These are phyloP conservation scores for Saccharum spontaneum DNA, from an alignment of 176 grass and related monocot species.

Conservation along the genomic window DNA sequence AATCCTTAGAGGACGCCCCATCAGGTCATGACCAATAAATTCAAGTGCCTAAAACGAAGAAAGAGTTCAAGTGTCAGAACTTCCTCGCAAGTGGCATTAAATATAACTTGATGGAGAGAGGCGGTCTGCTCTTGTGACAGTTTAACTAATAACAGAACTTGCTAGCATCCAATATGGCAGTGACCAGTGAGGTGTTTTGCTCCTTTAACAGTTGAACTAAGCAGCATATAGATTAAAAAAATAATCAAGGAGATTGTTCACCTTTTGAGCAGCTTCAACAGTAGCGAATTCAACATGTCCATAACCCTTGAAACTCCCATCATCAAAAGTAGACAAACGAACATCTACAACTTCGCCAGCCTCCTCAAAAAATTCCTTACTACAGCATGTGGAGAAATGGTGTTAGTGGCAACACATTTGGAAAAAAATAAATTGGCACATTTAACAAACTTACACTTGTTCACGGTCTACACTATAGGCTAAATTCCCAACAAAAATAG, in stretches of 20 bases:
- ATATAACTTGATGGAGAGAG: not conserved
- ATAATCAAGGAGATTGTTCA: slow-evolving; percentile 7
- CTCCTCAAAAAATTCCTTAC: slow-evolving; percentile 65
- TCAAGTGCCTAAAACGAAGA: slow-evolving; percentile 49
- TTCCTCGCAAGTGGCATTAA: not conserved
- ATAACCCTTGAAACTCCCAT: slow-evolving; percentile 60
- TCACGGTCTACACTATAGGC: slow-evolving; percentile 42
- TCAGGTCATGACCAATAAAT: slow-evolving; percentile 49
- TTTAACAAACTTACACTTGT: slow-evolving; percentile 57
- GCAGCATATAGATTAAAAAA: not conserved
- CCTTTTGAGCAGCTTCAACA: slow-evolving; percentile 66
- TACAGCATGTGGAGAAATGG: slow-evolving; percentile 21
- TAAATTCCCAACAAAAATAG: slow-evolving; percentile 70
- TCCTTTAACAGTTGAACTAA: not conserved
- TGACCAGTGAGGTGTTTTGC: not conserved
- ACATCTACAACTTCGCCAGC: slow-evolving; percentile 62
- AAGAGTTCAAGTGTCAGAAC: not conserved
- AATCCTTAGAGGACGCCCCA: slow-evolving; percentile 58
- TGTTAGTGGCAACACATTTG: not conserved
- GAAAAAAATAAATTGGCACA: not conserved
- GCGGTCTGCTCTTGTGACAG: not conserved
- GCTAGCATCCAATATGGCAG: not conserved
- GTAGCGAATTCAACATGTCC: slow-evolving; percentile 81
- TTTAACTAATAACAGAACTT: not conserved
- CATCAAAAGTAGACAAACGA: slow-evolving; percentile 41